Evolutionary conservation across 768 basidiomycete species (phyloP).

Genomic region (Suillus subluteus): DNA sequence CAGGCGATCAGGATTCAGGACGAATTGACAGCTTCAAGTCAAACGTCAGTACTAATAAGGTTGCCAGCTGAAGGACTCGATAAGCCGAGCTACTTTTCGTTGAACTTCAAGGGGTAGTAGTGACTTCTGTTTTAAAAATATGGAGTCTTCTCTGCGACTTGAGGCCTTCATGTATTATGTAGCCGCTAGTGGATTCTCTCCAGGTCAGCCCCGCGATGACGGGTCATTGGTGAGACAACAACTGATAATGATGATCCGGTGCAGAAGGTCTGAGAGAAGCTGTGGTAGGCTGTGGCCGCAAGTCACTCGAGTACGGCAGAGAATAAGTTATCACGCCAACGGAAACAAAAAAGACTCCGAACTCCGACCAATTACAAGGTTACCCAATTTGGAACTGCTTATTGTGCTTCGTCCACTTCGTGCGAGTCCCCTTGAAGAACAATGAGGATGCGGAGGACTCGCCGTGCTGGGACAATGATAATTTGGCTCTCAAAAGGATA

Average conservation of each 20-base stretch:
- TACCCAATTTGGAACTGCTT: slow-evolving; percentile 27
- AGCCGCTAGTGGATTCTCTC: not conserved
- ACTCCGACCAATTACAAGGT: not conserved
- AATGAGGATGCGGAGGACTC: slow-evolving; percentile 23
- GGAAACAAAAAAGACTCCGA: slow-evolving; percentile 3
- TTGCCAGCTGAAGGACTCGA: too few relatives aligned
- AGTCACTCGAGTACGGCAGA: not conserved
- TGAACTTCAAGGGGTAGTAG: too few relatives aligned
- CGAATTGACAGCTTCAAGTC: too few relatives aligned
- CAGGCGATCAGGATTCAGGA: too few relatives aligned
- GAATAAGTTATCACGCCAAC: not conserved
- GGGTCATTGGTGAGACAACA: not conserved
- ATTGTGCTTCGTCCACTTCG: slow-evolving; percentile 24
- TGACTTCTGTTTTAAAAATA: too few relatives aligned
- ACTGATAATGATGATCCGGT: not conserved
- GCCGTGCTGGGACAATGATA: slow-evolving; percentile 18
- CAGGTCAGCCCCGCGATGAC: not conserved
- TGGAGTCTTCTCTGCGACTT: too few relatives aligned
- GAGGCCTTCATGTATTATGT: not conserved
- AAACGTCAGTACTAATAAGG: too few relatives aligned
- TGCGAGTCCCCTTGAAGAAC: slow-evolving; percentile 20
- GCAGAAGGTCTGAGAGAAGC: not conserved
- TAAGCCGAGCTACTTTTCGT: too few relatives aligned
- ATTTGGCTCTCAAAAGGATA: slow-evolving; percentile 24
- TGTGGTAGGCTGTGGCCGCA: not conserved